Conservation (phyloP, 176 grass and related monocot genomes). For the Musa beccarii region DNA sequence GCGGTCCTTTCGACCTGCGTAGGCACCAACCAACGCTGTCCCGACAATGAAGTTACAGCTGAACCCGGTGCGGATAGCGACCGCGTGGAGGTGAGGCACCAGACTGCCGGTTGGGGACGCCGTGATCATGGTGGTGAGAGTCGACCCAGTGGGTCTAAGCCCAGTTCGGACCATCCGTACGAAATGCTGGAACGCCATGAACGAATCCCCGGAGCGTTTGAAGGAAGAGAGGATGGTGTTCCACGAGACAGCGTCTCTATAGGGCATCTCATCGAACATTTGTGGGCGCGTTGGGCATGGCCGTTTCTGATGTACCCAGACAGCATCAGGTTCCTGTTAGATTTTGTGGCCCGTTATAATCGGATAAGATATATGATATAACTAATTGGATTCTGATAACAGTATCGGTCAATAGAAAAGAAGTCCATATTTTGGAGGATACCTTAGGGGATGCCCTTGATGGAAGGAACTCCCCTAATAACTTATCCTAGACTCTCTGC, state of each 20-base stretch:
- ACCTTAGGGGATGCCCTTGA: too few relatives aligned
- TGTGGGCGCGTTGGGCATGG: neutral
- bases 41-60: neutral
- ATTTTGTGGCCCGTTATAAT: too few relatives aligned
- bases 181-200: conserved; percentile 3
- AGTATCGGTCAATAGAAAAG: too few relatives aligned
- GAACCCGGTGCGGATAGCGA: neutral
- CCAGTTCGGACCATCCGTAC: neutral
- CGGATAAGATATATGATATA: too few relatives aligned
- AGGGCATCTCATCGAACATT: conserved; percentile 10
- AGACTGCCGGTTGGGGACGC: neutral
- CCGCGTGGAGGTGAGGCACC: neutral
- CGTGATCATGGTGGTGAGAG: neutral
- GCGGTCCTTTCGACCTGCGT: neutral
- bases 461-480: too few relatives aligned
- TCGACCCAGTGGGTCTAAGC: neutral
- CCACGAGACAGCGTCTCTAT: conserved; percentile 6
- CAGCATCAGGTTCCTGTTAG: conserved; percentile 6
- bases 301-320: neutral
- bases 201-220: neutral
- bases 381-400: too few relatives aligned
- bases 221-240: conserved; percentile 9
- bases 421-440: too few relatives aligned
- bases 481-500: too few relatives aligned
- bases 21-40: neutral